Evolutionary conservation across 768 basidiomycete genomes (phyloP).

Genomic region (Coprinopsis cinerea): DNA sequence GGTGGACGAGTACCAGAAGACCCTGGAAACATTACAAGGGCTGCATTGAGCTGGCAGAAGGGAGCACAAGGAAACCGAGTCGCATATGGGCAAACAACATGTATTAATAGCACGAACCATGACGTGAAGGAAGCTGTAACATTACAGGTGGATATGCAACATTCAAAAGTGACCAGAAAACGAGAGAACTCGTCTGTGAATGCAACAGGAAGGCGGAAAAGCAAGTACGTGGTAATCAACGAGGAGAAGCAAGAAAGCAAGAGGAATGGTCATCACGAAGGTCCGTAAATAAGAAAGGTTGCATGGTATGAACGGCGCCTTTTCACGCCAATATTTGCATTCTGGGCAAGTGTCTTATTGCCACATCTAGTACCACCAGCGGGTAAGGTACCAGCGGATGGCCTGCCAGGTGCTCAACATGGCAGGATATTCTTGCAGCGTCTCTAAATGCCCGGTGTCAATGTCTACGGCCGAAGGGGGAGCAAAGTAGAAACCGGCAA

Average conservation of each 20-base stretch:
- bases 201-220: too few relatives aligned
- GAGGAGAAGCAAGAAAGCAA: too few relatives aligned
- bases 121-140: too few relatives aligned
- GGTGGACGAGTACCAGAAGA: slow-evolving; percentile 35
- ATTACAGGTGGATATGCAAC: too few relatives aligned
- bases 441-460: slow-evolving; percentile 27
- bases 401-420: slow-evolving; percentile 32
- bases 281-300: too few relatives aligned
- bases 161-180: too few relatives aligned
- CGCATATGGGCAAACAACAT: slow-evolving; percentile 2
- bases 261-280: too few relatives aligned
- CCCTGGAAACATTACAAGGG: slow-evolving; percentile 46
- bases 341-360: too few relatives aligned
- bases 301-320: too few relatives aligned
- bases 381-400: slow-evolving; percentile 31
- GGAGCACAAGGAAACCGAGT: not conserved
- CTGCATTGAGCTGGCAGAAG: slow-evolving; percentile 43
- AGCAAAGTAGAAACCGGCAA: slow-evolving; percentile 90
- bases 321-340: too few relatives aligned
- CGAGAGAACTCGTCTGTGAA: too few relatives aligned
- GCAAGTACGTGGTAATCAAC: too few relatives aligned
- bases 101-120: not conserved
- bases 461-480: slow-evolving; percentile 42
- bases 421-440: slow-evolving; percentile 29
- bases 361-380: slow-evolving; percentile 13